Percentiles rank a stretch among this genome's conserved stretches.
Conservation (phyloP, 2,329 filamentous ascomycete species). For the Cadophora sp. region DNA sequence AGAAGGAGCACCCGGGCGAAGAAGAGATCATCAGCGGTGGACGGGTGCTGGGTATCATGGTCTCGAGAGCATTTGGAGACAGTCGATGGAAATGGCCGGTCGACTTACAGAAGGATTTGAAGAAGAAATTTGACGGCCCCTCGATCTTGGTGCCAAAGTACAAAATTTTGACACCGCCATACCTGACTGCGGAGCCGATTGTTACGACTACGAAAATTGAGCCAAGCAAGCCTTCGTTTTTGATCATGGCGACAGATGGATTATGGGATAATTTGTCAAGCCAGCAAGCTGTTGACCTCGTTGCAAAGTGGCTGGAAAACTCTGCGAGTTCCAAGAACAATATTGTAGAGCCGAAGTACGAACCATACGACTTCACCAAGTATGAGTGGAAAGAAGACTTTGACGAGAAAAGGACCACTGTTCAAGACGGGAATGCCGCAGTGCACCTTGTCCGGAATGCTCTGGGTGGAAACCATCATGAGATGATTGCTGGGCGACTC, state of each 20-base stretch:
- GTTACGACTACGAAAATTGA: conserved; percentile 62
- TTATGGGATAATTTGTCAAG: conserved; percentile 68
- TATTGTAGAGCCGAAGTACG: background rate
- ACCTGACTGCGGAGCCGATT: conserved; percentile 71
- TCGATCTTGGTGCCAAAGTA: background rate
- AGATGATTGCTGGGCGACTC: conserved; percentile 16
- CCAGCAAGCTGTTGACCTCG: conserved; percentile 62
- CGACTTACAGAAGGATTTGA: conserved; percentile 38
- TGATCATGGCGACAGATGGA: conserved; percentile 72
- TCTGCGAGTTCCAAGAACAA: background rate
- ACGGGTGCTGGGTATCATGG: conserved; percentile 64
- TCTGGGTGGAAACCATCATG: conserved; percentile 20
- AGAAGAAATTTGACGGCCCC: conserved; percentile 9
- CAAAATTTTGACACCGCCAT: conserved; percentile 59
- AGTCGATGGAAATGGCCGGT: conserved; percentile 70
- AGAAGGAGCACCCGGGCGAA: conserved; percentile 67
- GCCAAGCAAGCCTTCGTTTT: conserved; percentile 53
- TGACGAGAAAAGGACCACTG: conserved; percentile 2
- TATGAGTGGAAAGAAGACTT: conserved; percentile 2
- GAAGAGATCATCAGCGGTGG: conserved; percentile 57
- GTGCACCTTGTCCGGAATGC: conserved; percentile 21
- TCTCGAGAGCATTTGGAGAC: conserved; percentile 74
- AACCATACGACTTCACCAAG: background rate
- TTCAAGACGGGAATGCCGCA: conserved; percentile 19
- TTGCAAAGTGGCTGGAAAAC: conserved; percentile 41